phyloP scores from a whole-genome alignment of 768 basidiomycete species.

The Hericium erinaceus region DNA sequence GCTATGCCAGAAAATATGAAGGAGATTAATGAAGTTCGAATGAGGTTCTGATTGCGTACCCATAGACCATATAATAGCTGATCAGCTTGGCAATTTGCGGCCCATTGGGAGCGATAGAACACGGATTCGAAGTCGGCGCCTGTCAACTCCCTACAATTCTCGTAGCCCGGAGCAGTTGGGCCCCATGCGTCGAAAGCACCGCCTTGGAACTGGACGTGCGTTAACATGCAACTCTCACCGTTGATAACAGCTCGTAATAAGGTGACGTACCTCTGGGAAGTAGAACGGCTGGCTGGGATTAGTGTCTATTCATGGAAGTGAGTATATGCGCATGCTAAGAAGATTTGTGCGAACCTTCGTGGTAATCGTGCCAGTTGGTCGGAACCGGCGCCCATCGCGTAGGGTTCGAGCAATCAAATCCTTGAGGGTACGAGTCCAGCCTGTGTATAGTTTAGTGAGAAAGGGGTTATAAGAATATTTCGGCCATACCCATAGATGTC shows the following conservation, averaged over 20 bases:
- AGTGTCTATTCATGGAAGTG: conserved; percentile 13
- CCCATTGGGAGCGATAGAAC: conserved; percentile 72
- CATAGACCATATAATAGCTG: conserved; percentile 81
- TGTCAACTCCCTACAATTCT: conserved; percentile 53
- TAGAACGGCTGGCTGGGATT: conserved; percentile 55
- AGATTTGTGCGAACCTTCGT: conserved; percentile 24
- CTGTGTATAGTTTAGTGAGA: background rate
- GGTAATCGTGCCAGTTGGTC: conserved; percentile 58
- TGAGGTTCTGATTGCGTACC: conserved; percentile 27
- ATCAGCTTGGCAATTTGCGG: conserved; percentile 72
- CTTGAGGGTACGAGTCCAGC: conserved; percentile 63
- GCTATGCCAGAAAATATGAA: conserved; percentile 28
- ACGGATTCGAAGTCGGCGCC: conserved; percentile 71
- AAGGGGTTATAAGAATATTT: background rate
- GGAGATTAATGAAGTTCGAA: background rate
- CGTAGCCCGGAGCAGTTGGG: conserved; percentile 62
- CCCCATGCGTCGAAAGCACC: conserved; percentile 83
- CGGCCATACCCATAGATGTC: conserved; percentile 58
- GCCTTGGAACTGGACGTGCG: conserved; percentile 45
- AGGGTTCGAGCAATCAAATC: conserved; percentile 75
- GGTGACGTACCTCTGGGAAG: conserved; percentile 48
- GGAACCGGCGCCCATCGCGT: conserved; percentile 54
- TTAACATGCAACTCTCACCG: background rate
- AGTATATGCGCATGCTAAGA: background rate
- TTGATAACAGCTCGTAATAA: background rate